Evolutionary conservation across 768 basidiomycete genomes (phyloP).

Genomic region (Boletus fagicola): DNA sequence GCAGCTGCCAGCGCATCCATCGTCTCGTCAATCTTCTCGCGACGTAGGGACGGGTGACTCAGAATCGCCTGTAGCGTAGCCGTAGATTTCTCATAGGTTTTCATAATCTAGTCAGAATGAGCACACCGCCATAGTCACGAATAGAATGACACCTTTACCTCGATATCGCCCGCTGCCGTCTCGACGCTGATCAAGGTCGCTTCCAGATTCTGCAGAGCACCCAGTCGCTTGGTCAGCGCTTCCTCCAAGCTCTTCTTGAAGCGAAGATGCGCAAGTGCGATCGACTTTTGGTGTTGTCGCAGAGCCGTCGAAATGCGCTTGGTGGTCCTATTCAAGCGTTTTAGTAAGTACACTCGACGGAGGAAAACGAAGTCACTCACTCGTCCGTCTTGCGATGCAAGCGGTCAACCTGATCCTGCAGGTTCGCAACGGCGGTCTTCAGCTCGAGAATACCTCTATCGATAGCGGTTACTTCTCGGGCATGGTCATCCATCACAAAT

Average conservation of each 20-base stretch:
- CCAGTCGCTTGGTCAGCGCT: conserved; percentile 69
- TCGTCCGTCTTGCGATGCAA: conserved; percentile 71
- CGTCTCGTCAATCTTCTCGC: conserved; percentile 78
- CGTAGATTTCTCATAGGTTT: conserved; percentile 80
- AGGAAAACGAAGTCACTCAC: conserved; percentile 41
- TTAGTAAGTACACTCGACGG: not conserved
- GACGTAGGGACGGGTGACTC: conserved; percentile 73
- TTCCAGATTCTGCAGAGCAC: conserved; percentile 70
- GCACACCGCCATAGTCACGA: not conserved
- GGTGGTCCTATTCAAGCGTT: conserved; percentile 50
- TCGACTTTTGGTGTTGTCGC: conserved; percentile 63
- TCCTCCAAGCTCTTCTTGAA: conserved; percentile 81
- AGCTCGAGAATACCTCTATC: conserved; percentile 83
- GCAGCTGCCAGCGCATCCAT: conserved; percentile 86
- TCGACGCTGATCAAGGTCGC: conserved; percentile 80
- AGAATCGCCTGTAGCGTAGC: conserved; percentile 73
- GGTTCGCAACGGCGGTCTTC: conserved; percentile 61
- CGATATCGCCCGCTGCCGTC: conserved; percentile 83
- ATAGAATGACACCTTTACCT: conserved; percentile 48
- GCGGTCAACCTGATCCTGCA: conserved; percentile 66
- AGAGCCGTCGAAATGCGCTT: conserved; percentile 64
- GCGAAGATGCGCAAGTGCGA: conserved; percentile 76
- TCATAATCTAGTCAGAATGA: conserved; percentile 63
- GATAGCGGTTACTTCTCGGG: conserved; percentile 61
- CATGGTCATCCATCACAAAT: conserved; percentile 48